Percentiles rank a stretch among this genome's conserved stretches.
Evolutionary conservation across 371 early-diverging fungal species (phyloP).

Genomic region (Thermomucor indicae-seudaticae): DNA sequence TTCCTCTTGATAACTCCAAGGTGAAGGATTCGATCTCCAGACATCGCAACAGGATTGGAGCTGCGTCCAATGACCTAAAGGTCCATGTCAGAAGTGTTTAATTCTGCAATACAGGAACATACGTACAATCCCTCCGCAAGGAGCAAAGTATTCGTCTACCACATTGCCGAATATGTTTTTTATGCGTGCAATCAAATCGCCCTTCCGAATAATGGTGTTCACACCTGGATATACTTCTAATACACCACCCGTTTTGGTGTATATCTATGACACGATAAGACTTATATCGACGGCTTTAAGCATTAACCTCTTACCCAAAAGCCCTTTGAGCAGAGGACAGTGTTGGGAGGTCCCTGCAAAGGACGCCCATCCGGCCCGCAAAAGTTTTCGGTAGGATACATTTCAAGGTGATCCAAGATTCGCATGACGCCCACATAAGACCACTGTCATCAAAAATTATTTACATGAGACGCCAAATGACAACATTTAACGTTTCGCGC

Average conservation of each 20-base stretch:
- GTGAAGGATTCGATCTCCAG: constrained; percentile 77
- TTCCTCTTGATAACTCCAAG: constrained; percentile 69
- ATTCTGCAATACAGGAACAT: constrained; percentile 25
- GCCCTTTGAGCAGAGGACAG: constrained; percentile 27
- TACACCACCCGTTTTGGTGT: constrained; percentile 67
- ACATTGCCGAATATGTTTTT: constrained; percentile 91
- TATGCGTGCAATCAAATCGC: constrained; percentile 84
- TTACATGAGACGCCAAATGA: too few relatives aligned
- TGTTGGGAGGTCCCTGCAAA: constrained; percentile 14
- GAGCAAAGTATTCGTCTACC: constrained; percentile 85
- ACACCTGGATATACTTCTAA: constrained; percentile 83
- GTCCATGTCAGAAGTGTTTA: background rate
- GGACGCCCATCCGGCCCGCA: constrained; percentile 1
- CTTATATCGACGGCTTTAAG: too few relatives aligned
- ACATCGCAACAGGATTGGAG: constrained; percentile 76
- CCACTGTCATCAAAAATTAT: constrained; percentile 12
- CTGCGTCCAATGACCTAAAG: constrained; percentile 40
- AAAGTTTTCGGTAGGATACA: constrained; percentile 14
- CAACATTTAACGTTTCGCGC: too few relatives aligned
- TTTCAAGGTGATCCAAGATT: constrained; percentile 31
- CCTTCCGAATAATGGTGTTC: constrained; percentile 82
- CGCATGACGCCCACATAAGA: constrained; percentile 35
- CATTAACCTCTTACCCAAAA: constrained; percentile 25
- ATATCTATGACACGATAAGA: too few relatives aligned
- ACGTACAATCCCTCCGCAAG: constrained; percentile 78